Evolutionary conservation across 1,284 basidiomycete genomes (phyloP), one percentile per base, ranked within the genome.

Genomic region (Taiwanofungus camphoratus): DNA sequence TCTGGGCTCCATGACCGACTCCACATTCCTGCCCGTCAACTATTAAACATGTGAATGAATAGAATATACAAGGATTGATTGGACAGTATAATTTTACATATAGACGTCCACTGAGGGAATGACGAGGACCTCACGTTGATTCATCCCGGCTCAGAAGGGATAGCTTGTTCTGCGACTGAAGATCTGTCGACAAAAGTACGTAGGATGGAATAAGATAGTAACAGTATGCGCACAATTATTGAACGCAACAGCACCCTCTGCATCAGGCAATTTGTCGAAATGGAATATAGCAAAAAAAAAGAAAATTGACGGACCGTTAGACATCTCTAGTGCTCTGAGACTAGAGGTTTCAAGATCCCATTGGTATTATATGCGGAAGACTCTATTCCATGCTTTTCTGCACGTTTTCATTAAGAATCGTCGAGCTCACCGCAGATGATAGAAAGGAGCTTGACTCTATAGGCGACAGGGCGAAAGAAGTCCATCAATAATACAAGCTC

Each of bases 81-180:
- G 46, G 15, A 26, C 29, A 45, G 41, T 12, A 47, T 23, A 29
- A 50, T 63, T 67, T 77, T 82, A 58, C 79, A 83, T 3, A 69
- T 50, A 3, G 64, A 71, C 3, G 66, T 78, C 82, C 82, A 85
- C 30, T 60, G 55, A 3, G 70, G 74, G 59, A 61, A 46, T 80
- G 68, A n/a, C 63, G 63, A 0, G 67, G 67, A 0, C 79, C 80
- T 15, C 59, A 55, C 5, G 52, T 57, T 0, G 63, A 65, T 34
- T 82, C 76, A 21, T 64, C 52, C 79, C 80, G 84, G 52, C 69
- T 76, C 19, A 83, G 65, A 22, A 70, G 55, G 21, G 70, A 37
- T 20, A 66, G 53, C 27, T 63, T 62, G 11, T 64, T 63, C 38
- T 59, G 60, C 16, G 57, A 58, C 55, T 82, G 79, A 19, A 85